A percentile compares a stretch with the other conserved stretches of the same genome.
phyloP scores from a whole-genome alignment of 129 eudicot species.

The Arctium minus region DNA sequence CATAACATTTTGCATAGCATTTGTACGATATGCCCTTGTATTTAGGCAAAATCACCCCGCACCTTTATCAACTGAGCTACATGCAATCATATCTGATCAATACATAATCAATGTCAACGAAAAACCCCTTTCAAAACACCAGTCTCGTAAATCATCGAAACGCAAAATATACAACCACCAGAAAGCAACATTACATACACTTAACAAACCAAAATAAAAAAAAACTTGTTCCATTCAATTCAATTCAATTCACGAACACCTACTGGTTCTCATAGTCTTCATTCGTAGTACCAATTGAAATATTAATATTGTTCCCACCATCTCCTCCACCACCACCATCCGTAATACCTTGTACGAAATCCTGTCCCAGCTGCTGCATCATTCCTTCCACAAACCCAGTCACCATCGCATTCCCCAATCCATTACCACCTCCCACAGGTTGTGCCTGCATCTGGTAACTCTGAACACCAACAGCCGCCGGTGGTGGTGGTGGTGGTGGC shows the following conservation, averaged over 20 bases:
- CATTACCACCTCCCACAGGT: not conserved
- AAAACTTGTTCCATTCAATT: not conserved
- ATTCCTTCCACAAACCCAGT: conserved; percentile 59
- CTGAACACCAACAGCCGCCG: not conserved
- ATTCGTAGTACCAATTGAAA: not conserved
- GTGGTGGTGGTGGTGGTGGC: not conserved
- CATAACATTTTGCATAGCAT: no score
- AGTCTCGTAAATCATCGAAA: no score
- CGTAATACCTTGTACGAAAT: conserved; percentile 29
- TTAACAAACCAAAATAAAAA: not conserved
- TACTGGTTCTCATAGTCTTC: not conserved
- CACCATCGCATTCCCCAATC: conserved; percentile 31
- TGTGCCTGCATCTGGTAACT: conserved; percentile 1
- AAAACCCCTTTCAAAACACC: no score
- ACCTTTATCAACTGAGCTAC: no score
- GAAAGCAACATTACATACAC: not conserved
- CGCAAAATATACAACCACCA: not conserved
- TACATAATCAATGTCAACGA: no score
- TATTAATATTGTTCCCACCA: not conserved
- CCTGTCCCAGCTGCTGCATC: conserved; percentile 49
- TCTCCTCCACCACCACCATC: conserved; percentile 19
- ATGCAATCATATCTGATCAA: no score
- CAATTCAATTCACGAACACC: not conserved
- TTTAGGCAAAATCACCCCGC: no score
- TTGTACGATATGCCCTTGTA: no score